Percentiles rank a stretch among this genome's conserved stretches.
phyloP scores from a whole-genome alignment of 305 asterid species.

The Salvia sclarea region DNA sequence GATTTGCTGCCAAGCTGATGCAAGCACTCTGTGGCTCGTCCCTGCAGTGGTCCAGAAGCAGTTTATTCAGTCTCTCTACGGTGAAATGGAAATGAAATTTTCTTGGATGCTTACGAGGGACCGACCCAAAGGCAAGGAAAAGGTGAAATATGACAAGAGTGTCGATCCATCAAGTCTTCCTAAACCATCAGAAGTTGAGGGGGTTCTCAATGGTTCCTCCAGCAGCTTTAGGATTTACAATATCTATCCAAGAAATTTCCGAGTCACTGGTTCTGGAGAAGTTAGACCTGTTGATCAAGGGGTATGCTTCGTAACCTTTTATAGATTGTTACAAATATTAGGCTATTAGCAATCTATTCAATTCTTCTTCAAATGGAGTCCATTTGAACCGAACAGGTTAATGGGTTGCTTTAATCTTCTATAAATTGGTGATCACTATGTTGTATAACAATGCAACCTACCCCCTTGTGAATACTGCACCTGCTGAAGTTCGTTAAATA shows the following conservation, averaged over 20 bases:
- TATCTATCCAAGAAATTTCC: conserved; percentile 75
- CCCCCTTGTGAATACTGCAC: too few relatives aligned
- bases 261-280: conserved; percentile 97
- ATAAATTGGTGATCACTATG: not conserved
- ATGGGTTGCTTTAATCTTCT: not conserved
- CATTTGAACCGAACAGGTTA: not conserved
- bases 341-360: not conserved
- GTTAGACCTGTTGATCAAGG: conserved; percentile 74
- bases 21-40: conserved; percentile 83
- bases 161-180: conserved; percentile 71
- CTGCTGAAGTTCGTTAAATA: too few relatives aligned
- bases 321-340: not conserved
- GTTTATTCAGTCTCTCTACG: conserved; percentile 62
- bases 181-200: conserved; percentile 59
- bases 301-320: conserved; percentile 46
- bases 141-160: conserved; percentile 70
- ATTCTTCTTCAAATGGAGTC: not conserved
- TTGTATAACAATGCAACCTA: not conserved
- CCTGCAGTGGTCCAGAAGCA: conserved; percentile 78
- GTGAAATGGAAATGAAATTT: conserved; percentile 59
- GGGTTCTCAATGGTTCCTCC: conserved; percentile 76
- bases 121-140: conserved; percentile 95
- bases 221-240: conserved; percentile 68
- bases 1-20: conserved; percentile 93
- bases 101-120: conserved; percentile 90